Evolutionary conservation across 352 stramenopile species (phyloP), one percentile per base, ranked within the genome.

Genomic region (Globisporangium okanoganense): DNA sequence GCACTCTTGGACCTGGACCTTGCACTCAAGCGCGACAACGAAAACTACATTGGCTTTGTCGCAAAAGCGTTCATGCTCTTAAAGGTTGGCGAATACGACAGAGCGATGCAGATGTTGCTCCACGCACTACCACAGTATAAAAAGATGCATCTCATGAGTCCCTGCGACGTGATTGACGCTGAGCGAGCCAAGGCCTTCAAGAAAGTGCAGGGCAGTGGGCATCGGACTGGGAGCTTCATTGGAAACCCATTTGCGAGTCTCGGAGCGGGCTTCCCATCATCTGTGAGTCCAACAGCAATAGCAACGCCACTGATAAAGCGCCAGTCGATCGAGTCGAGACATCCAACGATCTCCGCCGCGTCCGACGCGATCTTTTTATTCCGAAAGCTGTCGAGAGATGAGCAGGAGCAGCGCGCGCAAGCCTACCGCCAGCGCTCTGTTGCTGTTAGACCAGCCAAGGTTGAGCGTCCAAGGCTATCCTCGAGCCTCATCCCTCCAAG

Each of bases 11-110:
- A 83, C 38, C 33, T 83, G 12, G 72, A 79, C 9, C 65, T 79
- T 4, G 75, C 72, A 0, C 36, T 75, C 22, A 78, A 78, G 58
- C 72, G 72, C 0, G 65, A 81, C 55, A 75, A 71, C 24, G 64
- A 74, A 20, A 83, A 78, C 55, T 72, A 73, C 25, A 35, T 83
- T 24, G 70, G 61, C 5, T 83, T 73, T 54, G 55, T 83, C 43
- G 67, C 75, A 6, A 81, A 78, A 41, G 75, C 72, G 3, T 83
- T 70, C 36, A 63, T 78, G 18, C 55, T 79, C 3, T 29, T 60
- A 12, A 53, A 66, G 35, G 45, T 55, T 1, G 64, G 64, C 5
- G 65, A 80, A 9, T 27, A 29, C 2, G 29, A 56, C 2, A 62
- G 51, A 36, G 72, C 70, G 12, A 50, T 66, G 5, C 51, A 73